phyloP scores from a whole-genome alignment of 1,284 basidiomycete species.

The Meripilus lineatus region DNA sequence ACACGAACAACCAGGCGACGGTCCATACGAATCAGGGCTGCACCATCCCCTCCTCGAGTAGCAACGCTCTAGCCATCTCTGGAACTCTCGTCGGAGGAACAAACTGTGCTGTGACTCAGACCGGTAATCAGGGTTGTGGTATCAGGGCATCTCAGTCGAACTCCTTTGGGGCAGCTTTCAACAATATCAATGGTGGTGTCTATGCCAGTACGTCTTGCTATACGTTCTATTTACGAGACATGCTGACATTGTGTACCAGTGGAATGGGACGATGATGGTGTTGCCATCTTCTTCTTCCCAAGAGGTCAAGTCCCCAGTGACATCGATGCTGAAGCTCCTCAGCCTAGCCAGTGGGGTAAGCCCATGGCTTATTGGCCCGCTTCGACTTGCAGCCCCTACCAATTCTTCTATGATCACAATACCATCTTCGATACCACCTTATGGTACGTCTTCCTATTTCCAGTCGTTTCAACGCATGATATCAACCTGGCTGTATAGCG shows the following conservation, averaged over 20 bases:
- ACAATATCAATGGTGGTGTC: constrained; percentile 70
- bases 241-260: constrained; percentile 36
- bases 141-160: constrained; percentile 45
- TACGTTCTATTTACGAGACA: background rate
- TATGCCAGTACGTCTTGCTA: constrained; percentile 64
- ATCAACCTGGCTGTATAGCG: constrained; percentile 39
- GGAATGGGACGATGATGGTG: constrained; percentile 70
- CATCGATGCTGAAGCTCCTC: constrained; percentile 60
- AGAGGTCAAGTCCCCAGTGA: constrained; percentile 70
- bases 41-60: constrained; percentile 43
- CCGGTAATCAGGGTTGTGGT: constrained; percentile 57
- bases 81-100: constrained; percentile 63
- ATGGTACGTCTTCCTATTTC: constrained; percentile 45
- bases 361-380: constrained; percentile 76
- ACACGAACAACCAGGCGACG: constrained; percentile 76
- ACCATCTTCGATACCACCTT: constrained; percentile 82
- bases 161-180: constrained; percentile 67
- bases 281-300: constrained; percentile 80
- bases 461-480: background rate
- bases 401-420: constrained; percentile 72
- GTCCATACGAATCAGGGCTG: constrained; percentile 77
- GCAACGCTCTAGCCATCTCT: constrained; percentile 42
- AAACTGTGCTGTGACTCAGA: constrained; percentile 63
- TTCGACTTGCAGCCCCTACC: constrained; percentile 61
- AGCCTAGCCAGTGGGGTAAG: constrained; percentile 68